Conservation (phyloP, 345 rosid genomes). For the Citrus australasica region DNA sequence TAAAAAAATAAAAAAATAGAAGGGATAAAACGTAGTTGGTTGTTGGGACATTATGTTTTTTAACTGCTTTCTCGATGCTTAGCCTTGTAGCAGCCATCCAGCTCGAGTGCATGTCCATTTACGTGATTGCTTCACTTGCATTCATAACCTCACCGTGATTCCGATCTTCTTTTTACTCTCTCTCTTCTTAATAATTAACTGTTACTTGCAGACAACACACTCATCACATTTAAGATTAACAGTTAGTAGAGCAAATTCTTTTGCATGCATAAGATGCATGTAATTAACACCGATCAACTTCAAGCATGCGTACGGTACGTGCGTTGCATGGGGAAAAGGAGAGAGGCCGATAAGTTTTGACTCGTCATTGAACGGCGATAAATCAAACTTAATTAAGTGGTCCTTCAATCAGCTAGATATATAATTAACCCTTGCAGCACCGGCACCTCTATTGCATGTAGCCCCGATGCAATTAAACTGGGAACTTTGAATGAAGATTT, state of each 20-base stretch:
- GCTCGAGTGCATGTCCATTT: conserved; percentile 14
- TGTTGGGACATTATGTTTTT: conserved; percentile 7
- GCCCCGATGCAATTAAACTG: neutral
- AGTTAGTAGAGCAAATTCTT: neutral
- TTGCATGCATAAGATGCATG: neutral
- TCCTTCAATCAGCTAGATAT: neutral
- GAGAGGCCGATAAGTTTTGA: neutral
- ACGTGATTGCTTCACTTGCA: conserved; percentile 17
- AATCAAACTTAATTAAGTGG: neutral
- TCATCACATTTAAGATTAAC: neutral
- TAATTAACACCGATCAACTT: neutral
- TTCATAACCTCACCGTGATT: conserved; percentile 16
- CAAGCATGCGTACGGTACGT: neutral
- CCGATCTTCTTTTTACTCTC: neutral
- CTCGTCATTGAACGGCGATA: too few relatives aligned
- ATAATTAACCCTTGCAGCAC: too few relatives aligned
- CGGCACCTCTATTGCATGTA: neutral
- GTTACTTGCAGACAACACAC: neutral
- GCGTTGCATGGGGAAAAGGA: neutral
- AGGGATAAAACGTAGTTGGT: conserved; percentile 10
- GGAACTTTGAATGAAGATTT: neutral
- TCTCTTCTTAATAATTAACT: neutral
- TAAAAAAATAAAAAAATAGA: neutral
- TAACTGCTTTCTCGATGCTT: neutral
- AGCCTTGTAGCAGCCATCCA: conserved; percentile 11